Evolutionary conservation across 2,329 filamentous ascomycete genomes (phyloP).

Genomic region (Hymenoscyphus occultus): DNA sequence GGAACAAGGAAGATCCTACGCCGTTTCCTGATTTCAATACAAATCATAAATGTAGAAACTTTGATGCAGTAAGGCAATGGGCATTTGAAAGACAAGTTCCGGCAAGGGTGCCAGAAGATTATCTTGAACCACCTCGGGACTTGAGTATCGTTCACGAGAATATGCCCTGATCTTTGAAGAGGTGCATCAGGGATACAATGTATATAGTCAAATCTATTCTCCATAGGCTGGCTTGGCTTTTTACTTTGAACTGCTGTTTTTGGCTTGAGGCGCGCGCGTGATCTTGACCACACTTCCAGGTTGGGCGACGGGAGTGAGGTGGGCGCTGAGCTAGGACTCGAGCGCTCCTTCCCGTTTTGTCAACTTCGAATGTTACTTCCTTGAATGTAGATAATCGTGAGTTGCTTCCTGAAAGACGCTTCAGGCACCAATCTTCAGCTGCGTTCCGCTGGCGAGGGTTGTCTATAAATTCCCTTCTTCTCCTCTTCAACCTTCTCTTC

Average conservation of each 20-base stretch:
- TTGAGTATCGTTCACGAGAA: slow-evolving; percentile 20
- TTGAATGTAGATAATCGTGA: neutral
- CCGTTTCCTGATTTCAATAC: slow-evolving; percentile 52
- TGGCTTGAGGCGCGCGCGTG: neutral
- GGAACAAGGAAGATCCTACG: slow-evolving; percentile 38
- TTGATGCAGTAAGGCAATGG: slow-evolving; percentile 48
- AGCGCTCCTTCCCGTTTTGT: neutral
- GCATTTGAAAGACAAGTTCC: slow-evolving; percentile 45
- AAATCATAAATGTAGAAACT: slow-evolving; percentile 49
- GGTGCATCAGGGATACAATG: neutral
- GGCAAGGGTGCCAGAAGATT: slow-evolving; percentile 23
- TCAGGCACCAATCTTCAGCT: neutral
- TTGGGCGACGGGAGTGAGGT: neutral
- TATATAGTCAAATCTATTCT: neutral
- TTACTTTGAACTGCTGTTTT: neutral
- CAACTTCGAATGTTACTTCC: neutral
- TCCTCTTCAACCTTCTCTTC: neutral
- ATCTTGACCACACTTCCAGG: neutral
- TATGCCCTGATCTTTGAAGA: slow-evolving; percentile 21
- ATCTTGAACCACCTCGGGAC: slow-evolving; percentile 16
- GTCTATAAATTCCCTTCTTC: neutral
- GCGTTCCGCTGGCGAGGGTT: neutral
- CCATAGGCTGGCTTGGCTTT: too few relatives aligned
- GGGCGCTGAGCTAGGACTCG: neutral
- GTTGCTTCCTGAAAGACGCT: neutral